A percentile compares a stretch with the other conserved stretches of the same genome.
phyloP scores from a whole-genome alignment of 78 protist species.

The Emiliania huxleyi region DNA sequence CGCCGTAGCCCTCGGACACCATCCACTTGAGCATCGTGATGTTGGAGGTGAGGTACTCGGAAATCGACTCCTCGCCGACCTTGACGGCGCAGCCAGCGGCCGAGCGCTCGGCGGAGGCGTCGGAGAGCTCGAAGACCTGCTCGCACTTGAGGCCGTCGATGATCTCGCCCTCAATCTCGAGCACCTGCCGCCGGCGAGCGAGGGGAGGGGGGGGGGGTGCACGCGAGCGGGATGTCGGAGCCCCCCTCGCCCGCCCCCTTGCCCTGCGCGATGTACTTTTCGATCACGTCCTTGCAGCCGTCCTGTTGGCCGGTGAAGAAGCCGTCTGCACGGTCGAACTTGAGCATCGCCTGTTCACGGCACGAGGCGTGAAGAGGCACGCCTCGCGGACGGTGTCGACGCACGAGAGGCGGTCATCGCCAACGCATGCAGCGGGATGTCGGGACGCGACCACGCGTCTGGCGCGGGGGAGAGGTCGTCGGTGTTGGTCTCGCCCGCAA shows the following conservation, averaged over 20 bases:
- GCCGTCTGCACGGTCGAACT: slow-evolving; percentile 36
- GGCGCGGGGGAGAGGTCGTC: slow-evolving; percentile 68
- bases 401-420: too few species aligned
- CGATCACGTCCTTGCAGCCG: slow-evolving; percentile 49
- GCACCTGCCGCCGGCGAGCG: slow-evolving; percentile 46
- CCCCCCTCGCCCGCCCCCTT: too few species aligned
- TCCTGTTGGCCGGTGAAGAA: slow-evolving; percentile 52
- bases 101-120: slow-evolving; percentile 59
- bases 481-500: slow-evolving; percentile 68
- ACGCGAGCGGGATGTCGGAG: too few species aligned
- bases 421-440: slow-evolving; percentile 60
- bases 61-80: slow-evolving; percentile 56
- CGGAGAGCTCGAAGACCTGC: slow-evolving; percentile 65
- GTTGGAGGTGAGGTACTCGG: slow-evolving; percentile 59
- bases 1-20: slow-evolving; percentile 35
- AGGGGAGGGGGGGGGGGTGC: too few species aligned
- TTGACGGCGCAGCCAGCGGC: slow-evolving; percentile 66
- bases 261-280: too few species aligned
- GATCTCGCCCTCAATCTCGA: slow-evolving; percentile 66
- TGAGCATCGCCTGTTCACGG: slow-evolving; percentile 61
- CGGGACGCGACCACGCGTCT: slow-evolving; percentile 65
- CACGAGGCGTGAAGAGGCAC: slow-evolving; percentile 55
- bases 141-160: slow-evolving; percentile 51
- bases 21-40: slow-evolving; percentile 65
- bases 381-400: too few species aligned